phyloP scores from a whole-genome alignment of 257 asterid genomes.

The Striga asiatica region DNA sequence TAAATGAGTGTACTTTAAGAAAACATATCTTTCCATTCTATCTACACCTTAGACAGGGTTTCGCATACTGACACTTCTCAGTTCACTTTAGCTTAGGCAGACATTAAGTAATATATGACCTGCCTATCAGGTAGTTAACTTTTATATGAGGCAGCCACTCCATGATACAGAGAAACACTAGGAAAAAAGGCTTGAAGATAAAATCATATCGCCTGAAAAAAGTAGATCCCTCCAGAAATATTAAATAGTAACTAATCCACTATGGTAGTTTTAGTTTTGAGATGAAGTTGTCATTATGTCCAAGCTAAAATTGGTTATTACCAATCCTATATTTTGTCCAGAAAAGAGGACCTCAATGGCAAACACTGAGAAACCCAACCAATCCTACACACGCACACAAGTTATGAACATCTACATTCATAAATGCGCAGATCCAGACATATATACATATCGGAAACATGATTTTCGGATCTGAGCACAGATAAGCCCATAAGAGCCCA shows the following conservation, averaged over 20 bases:
- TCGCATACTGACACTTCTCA: not conserved
- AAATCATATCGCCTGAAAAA: not conserved
- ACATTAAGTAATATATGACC: too few species aligned
- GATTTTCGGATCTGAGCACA: not conserved
- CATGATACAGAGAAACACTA: not conserved
- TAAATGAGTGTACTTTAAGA: not conserved
- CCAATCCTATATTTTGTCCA: too few species aligned
- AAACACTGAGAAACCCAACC: too few species aligned
- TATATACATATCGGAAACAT: not conserved
- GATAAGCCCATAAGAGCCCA: conserved; percentile 5
- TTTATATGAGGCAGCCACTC: not conserved
- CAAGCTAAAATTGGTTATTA: too few species aligned
- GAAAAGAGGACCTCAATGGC: too few species aligned
- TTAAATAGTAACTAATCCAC: not conserved
- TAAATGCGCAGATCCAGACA: conserved; percentile 20
- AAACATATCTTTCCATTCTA: not conserved
- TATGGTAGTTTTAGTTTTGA: not conserved
- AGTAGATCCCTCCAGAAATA: not conserved
- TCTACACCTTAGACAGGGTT: not conserved
- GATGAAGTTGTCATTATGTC: not conserved
- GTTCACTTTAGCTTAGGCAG: not conserved
- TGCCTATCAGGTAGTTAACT: not conserved
- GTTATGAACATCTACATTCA: not conserved
- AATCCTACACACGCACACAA: not conserved
- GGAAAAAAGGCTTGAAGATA: not conserved